Evolutionary conservation across 169 alveolate species (phyloP).

Genomic region (Plasmodium relictum): DNA sequence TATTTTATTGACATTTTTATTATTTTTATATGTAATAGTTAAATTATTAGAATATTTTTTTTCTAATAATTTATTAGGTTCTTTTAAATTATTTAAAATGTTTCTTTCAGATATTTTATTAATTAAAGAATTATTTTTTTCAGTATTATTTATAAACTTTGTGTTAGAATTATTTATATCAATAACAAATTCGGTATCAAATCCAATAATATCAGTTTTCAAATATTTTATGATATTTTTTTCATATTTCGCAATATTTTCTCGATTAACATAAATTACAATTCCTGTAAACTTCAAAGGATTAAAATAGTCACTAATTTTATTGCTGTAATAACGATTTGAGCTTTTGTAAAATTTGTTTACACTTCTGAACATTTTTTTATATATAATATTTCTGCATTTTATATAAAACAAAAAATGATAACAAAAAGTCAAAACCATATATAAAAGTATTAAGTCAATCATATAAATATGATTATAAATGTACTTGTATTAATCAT

Average conservation of each 20-base stretch:
- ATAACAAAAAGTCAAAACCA: no score
- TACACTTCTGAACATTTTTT: no score
- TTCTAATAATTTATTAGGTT: background rate
- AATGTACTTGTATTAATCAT: no score
- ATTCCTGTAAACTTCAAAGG: constrained; percentile 25
- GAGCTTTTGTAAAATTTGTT: no score
- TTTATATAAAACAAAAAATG: no score
- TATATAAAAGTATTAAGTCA: no score
- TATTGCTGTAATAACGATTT: no score
- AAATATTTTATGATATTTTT: constrained; percentile 36
- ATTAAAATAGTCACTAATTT: background rate
- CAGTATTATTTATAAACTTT: background rate
- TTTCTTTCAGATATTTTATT: background rate
- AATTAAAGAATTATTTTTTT: background rate
- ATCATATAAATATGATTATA: no score
- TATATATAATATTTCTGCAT: no score
- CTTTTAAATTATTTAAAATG: background rate
- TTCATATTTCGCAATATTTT: constrained; percentile 45
- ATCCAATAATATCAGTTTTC: constrained; percentile 39
- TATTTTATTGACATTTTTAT: background rate
- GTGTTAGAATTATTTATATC: constrained; percentile 10
- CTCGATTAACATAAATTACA: constrained; percentile 48
- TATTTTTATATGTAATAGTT: background rate
- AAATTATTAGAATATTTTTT: background rate
- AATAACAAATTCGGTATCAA: constrained; percentile 51